Evolutionary conservation across 148 eudicot species (phyloP).

Genomic region (Vaccinium macrocarpon): DNA sequence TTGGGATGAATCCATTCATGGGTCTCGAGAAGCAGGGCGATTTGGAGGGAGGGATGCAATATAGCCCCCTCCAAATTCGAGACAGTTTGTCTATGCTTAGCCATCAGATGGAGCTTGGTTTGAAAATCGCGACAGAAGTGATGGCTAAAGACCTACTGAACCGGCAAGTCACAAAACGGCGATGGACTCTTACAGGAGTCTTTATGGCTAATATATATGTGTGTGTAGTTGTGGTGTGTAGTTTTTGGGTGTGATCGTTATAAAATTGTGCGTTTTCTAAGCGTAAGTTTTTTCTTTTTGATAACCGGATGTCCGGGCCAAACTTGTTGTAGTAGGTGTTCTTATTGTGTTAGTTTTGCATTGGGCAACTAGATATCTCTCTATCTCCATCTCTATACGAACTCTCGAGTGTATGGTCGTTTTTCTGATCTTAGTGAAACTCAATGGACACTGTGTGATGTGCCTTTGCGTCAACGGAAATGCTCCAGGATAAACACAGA

Average conservation of each 20-base stretch:
- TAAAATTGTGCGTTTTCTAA: not conserved
- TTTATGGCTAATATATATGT: constrained; percentile 12
- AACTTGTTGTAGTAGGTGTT: not conserved
- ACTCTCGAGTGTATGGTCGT: not conserved
- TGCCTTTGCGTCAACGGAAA: not conserved
- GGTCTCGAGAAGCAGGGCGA: constrained; percentile 16
- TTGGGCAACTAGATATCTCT: not conserved
- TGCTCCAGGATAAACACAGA: not conserved
- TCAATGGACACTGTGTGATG: not conserved
- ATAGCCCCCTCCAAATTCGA: constrained; percentile 10
- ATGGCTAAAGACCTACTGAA: constrained; percentile 17
- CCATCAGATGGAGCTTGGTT: constrained; percentile 11
- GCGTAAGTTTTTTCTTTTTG: not conserved
- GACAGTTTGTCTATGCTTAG: constrained; percentile 21
- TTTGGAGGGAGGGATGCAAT: constrained; percentile 13
- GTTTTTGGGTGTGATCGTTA: not conserved
- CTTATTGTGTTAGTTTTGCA: not conserved
- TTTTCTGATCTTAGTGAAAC: not conserved
- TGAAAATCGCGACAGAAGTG: not conserved
- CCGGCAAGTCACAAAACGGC: constrained; percentile 38
- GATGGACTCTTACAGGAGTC: constrained; percentile 16
- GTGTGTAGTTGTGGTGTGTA: not conserved
- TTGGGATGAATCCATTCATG: constrained; percentile 6
- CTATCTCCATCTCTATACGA: not conserved
- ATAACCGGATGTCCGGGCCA: not conserved